Base-by-base conservation (phyloP, 176 grass and related monocot species). In the Avena eriantha region DNA sequence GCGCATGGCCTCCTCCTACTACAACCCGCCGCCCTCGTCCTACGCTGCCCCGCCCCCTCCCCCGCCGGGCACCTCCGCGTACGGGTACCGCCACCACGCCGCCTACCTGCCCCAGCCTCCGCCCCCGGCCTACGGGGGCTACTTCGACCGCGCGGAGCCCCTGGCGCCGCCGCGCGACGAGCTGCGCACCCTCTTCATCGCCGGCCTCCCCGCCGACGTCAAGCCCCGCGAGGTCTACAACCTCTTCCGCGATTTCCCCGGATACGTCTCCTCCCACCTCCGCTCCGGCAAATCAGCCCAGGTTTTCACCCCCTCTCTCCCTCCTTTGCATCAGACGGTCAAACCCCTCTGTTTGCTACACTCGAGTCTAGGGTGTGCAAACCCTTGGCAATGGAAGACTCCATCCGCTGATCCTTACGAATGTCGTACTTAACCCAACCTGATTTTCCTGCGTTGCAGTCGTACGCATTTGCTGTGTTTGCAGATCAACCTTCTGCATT, bases 191-290 rank as follows among this genome's bases (percentile, higher is more conserved):
- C 87, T 98, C 69, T 98, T 98, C 74, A 55, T 98, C 47, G 94
- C 94, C 5, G 94, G 97, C 22, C 85, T 98, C 76, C 97, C 94
- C 64, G 87, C 83, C 48, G 94, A 96, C 56, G 87, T 80, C 36
- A 95, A 91, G 84, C 66, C 94, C 29, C 94, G 97, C 57, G 97
- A 98, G 89, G 88, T 98, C 81, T 98, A 93, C 85, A 96, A 96
- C 82, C 94, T 98, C 75, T 98, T 98, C 85, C 92, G 94, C 26
- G 97, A 96, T 85, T 96, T 98, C 74, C 90, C 93, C 7, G 92
- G 97, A 26, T 98, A 94, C 77, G 78, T 91, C 63, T 98, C 94
- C 47, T 92, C 90, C 55, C 90, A 88, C 34, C 78, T 98, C 82
- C 88, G 89, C 47, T 51, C 92, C 18, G 90, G 87, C 16, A 91